Percentiles rank a stretch among this genome's conserved stretches.
Evolutionary conservation across 2,329 filamentous ascomycete genomes (phyloP).

Genomic region (Pseudogymnoascus sp.): DNA sequence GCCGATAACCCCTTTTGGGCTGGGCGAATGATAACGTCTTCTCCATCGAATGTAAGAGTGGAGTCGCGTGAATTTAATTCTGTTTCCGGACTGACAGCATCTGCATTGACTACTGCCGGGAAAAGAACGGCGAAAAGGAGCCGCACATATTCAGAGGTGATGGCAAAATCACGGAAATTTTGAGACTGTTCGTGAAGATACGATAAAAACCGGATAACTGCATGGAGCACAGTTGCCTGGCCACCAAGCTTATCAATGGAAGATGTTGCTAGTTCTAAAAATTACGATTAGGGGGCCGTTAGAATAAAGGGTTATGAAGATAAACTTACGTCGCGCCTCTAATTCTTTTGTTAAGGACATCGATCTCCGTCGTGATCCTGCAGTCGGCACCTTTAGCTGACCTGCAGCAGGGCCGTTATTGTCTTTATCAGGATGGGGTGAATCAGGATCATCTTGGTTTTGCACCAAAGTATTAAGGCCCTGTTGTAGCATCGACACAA

Average conservation of each 20-base stretch:
- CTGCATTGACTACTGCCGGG: slow-evolving; percentile 78
- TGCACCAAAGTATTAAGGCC: slow-evolving; percentile 66
- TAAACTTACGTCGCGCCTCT: slow-evolving; percentile 43
- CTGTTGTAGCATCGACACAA: slow-evolving; percentile 80
- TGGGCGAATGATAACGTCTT: slow-evolving; percentile 70
- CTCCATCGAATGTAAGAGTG: slow-evolving; percentile 74
- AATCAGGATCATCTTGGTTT: slow-evolving; percentile 52
- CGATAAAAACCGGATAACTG: slow-evolving; percentile 69
- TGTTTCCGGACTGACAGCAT: slow-evolving; percentile 72
- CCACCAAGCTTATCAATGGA: slow-evolving; percentile 44
- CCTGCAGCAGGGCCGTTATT: slow-evolving; percentile 19
- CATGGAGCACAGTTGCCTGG: slow-evolving; percentile 62
- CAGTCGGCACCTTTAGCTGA: slow-evolving; percentile 21
- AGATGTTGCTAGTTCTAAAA: slow-evolving; percentile 32
- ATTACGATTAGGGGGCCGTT: background rate
- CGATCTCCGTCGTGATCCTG: slow-evolving; percentile 38
- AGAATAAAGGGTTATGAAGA: background rate
- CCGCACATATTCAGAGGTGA: slow-evolving; percentile 73
- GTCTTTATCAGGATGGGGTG: slow-evolving; percentile 33
- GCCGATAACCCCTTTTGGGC: slow-evolving; percentile 46
- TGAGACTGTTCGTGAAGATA: slow-evolving; percentile 70
- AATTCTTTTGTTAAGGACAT: slow-evolving; percentile 60
- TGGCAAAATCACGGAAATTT: slow-evolving; percentile 74
- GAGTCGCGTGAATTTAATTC: slow-evolving; percentile 82
- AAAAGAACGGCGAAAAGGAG: slow-evolving; percentile 74